A percentile compares a stretch with the other conserved stretches of the same genome.
These are phyloP conservation scores for Lipomyces mesembrius DNA, from an alignment of 805 yeast genomes.

Conservation along the genomic window DNA sequence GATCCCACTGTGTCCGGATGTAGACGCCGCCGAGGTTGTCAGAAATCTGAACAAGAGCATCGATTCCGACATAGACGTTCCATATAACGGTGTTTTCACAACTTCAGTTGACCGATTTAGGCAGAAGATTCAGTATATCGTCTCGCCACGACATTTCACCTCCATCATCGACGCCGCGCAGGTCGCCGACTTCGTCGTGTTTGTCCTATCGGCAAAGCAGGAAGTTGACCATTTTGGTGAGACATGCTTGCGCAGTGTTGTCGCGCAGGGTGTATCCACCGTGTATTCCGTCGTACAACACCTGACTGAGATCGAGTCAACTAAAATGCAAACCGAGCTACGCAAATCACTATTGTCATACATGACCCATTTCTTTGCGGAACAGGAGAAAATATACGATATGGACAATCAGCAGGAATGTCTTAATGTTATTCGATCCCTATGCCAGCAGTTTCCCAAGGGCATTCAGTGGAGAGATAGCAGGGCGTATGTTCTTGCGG, in stretches of 20 bases:
- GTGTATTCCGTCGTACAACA: conserved; percentile 80
- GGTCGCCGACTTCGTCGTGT: conserved; percentile 84
- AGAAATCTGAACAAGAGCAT: conserved; percentile 38
- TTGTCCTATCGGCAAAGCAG: conserved; percentile 83
- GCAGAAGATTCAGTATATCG: conserved; percentile 68
- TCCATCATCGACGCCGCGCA: conserved; percentile 83
- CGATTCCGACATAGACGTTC: conserved; percentile 34
- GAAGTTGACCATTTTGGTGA: conserved; percentile 90
- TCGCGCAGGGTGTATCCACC: conserved; percentile 89
- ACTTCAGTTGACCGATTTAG: conserved; percentile 64
- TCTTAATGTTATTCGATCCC: conserved; percentile 67
- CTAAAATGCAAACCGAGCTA: conserved; percentile 74
- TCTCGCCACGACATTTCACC: conserved; percentile 73
- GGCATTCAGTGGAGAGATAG: conserved; percentile 89
- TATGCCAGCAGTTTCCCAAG: conserved; percentile 87
- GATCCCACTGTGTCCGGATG: conserved; percentile 76
- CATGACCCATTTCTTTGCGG: conserved; percentile 78
- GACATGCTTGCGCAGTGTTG: conserved; percentile 83
- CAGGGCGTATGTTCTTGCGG: conserved; percentile 87
- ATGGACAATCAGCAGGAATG: conserved; percentile 72
- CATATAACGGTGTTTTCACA: conserved; percentile 22
- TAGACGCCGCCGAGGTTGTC: conserved; percentile 49
- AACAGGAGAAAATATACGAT: conserved; percentile 74
- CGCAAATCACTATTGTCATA: conserved; percentile 66
- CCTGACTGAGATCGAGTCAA: conserved; percentile 66